Evolutionary conservation across 305 asterid genomes (phyloP).

Genomic region (Solanum hybrid): DNA sequence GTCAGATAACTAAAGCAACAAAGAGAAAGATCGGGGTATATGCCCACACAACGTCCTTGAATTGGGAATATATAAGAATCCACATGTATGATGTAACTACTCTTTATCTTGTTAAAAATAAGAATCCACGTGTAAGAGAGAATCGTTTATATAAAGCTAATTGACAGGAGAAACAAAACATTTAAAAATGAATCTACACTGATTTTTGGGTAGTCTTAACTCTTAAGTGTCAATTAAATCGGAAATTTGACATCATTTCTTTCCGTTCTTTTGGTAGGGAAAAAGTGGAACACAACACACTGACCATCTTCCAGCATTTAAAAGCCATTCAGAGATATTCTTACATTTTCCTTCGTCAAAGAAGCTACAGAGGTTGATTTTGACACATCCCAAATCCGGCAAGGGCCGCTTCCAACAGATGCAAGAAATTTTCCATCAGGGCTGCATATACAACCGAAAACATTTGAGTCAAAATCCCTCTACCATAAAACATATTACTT

Average conservation of each 20-base stretch:
- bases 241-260: background rate
- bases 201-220: background rate
- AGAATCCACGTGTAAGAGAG: background rate
- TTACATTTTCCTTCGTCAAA: constrained; percentile 63
- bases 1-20: background rate
- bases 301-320: background rate
- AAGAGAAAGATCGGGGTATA: background rate
- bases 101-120: background rate
- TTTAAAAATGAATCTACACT: background rate
- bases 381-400: constrained; percentile 70
- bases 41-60: background rate
- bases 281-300: background rate
- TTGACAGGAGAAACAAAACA: background rate
- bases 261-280: background rate
- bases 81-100: background rate
- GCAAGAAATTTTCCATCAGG: constrained; percentile 82
- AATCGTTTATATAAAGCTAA: background rate
- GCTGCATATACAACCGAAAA: constrained; percentile 43
- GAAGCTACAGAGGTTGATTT: constrained; percentile 52
- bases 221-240: background rate
- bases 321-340: background rate
- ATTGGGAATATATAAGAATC: background rate
- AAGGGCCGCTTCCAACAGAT: constrained; percentile 87
- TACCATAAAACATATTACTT: background rate
- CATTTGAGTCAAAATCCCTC: constrained; percentile 10